These are phyloP conservation scores for Candida succiphila DNA, from an alignment of 805 yeast genomes.

Conservation along the genomic window DNA sequence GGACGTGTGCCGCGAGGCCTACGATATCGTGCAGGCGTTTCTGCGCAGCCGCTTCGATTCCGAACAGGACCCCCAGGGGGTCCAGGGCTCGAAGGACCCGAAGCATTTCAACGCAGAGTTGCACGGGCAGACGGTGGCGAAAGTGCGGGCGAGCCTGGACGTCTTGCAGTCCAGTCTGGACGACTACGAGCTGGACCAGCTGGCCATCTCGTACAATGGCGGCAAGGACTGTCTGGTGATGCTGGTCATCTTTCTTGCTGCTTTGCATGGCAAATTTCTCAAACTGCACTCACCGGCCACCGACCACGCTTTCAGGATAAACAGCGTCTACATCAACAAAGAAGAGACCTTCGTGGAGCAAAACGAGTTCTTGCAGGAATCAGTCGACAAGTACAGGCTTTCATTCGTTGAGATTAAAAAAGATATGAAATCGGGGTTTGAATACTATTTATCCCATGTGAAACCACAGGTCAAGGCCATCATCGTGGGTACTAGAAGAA, in stretches of 20 bases:
- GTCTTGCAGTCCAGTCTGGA: conserved; percentile 12
- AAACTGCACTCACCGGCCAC: conserved; percentile 7
- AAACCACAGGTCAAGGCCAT: conserved; percentile 58
- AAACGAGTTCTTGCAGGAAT: conserved; percentile 48
- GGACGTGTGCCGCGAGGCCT: conserved; percentile 14
- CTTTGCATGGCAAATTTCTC: conserved; percentile 19
- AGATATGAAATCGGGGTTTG: conserved; percentile 60
- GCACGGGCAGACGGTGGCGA: conserved; percentile 13
- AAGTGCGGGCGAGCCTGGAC: conserved; percentile 12
- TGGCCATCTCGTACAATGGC: conserved; percentile 86
- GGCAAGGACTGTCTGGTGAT: conserved; percentile 95
- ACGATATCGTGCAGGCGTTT: conserved; percentile 8
- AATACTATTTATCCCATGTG: conserved; percentile 39
- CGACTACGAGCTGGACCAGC: conserved; percentile 27
- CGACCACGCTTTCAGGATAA: conserved; percentile 25
- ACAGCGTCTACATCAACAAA: conserved; percentile 67
- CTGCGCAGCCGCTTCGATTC: conserved; percentile 5
- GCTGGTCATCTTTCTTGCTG: conserved; percentile 64
- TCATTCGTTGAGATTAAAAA: conserved; percentile 32
- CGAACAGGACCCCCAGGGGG: background rate
- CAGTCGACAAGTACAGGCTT: conserved; percentile 47
- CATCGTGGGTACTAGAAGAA: conserved; percentile 77
- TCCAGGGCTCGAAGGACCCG: conserved; percentile 12
- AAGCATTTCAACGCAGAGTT: conserved; percentile 5
- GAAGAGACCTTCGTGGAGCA: conserved; percentile 67